Percentiles rank a stretch among this genome's conserved stretches.
Evolutionary conservation across 192 early-diverging fungal species (phyloP).

Genomic region (Blastocladiella britannica): DNA sequence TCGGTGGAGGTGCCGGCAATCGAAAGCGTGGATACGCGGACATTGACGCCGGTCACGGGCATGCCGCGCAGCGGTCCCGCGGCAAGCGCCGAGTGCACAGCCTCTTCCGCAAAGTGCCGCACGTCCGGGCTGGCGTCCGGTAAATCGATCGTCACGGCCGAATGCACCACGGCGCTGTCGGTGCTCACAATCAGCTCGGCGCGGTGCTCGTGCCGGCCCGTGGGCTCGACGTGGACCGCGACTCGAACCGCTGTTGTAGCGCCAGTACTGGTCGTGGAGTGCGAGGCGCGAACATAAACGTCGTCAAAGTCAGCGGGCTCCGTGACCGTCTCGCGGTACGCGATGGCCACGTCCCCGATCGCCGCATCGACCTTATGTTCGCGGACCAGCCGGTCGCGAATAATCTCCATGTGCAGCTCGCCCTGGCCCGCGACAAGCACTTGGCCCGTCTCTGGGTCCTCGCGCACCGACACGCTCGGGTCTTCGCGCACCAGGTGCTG

Average conservation of each 20-base stretch:
- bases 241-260: slow-evolving; percentile 30
- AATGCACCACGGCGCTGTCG: neutral
- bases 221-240: slow-evolving; percentile 15
- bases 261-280: slow-evolving; percentile 42
- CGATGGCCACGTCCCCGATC: slow-evolving; percentile 68
- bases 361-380: slow-evolving; percentile 54
- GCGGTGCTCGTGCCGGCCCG: neutral
- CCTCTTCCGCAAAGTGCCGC: slow-evolving; percentile 5
- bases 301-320: slow-evolving; percentile 11
- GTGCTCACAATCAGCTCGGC: slow-evolving; percentile 1
- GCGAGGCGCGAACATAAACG: slow-evolving; percentile 44
- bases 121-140: slow-evolving; percentile 27
- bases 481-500: slow-evolving; percentile 61
- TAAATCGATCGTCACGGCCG: slow-evolving; percentile 11
- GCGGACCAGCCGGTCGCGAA: slow-evolving; percentile 59
- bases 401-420: slow-evolving; percentile 80
- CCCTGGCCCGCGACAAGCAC: slow-evolving; percentile 80
- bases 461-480: slow-evolving; percentile 51
- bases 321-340: slow-evolving; percentile 49
- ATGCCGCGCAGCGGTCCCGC: neutral
- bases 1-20: slow-evolving; percentile 13
- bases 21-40: slow-evolving; percentile 12
- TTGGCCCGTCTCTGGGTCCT: slow-evolving; percentile 72
- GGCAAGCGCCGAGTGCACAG: neutral
- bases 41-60: slow-evolving; percentile 5